Base-by-base conservation (phyloP, 164 flowering plant species). In the Sextonia rubra region DNA sequence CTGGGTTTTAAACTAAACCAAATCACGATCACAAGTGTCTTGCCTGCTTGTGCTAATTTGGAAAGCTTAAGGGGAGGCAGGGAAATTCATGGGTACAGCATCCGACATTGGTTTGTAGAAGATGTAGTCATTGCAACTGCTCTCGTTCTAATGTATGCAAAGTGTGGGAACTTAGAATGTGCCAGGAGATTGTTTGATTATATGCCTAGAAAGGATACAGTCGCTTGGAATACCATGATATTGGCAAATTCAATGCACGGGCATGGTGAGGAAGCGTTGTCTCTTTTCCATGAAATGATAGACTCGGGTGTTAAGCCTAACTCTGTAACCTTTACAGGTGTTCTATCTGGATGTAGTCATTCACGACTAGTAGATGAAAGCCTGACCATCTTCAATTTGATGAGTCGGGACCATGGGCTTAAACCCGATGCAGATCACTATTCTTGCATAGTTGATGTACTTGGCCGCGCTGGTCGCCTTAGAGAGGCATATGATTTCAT, bases 201-300 rank as follows among this genome's bases (percentile, higher is more conserved):
- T 69, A 78, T 87, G 80, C 71, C 80, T 0, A 69, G 64, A 25
- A 85, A 70, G 70, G 89, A 89, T 73, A 79, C 79, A 0, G 74
- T 87, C 32, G 78, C 92, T 66, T 89, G 92, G 92, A 89, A 89
- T 71, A 86, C 88, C 26, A 84, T 87, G 78, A 89, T 88, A 69
- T 71, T 81, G 76, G 89, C 88, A n/a, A 76, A 79, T 74, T 82
- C 92, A 27, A 87, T 85, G 86, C 90, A 88, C 71, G 92, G 92
- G 25, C 78, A 77, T 64, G 90, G 89, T 30, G 67, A 73, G 64
- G 80, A 85, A 63, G 86, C 88, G 2, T 73, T 89, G 73, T 73
- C 49, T 2, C 80, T 83, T 52, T 89, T 89, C 74, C 71, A 74
- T n/a, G 52, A 79, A 64, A 89, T 89, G 90, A 30, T 81, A 32